Evolutionary conservation across 768 basidiomycete genomes (phyloP).

Genomic region (Polyporus arcularius): DNA sequence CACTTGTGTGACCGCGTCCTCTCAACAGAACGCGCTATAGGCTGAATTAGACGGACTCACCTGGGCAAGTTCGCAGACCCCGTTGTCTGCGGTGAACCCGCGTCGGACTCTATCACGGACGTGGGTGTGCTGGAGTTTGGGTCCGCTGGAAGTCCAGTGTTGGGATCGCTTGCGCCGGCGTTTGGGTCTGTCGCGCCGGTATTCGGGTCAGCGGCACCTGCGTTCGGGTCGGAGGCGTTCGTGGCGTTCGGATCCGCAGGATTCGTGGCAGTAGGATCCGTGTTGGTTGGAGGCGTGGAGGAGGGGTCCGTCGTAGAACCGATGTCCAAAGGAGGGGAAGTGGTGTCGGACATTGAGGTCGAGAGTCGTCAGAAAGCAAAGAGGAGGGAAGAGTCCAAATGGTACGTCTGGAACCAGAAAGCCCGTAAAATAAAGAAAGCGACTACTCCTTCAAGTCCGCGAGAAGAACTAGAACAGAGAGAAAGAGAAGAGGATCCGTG

Average conservation of each 20-base stretch:
- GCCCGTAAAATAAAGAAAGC: background rate
- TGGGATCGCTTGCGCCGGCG: background rate
- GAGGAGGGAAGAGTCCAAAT: background rate
- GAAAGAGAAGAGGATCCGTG: too few relatives aligned
- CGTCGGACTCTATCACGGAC: background rate
- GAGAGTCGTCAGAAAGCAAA: background rate
- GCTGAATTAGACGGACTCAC: background rate
- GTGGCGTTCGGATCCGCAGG: background rate
- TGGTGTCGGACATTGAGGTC: constrained; percentile 12
- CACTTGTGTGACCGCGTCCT: background rate
- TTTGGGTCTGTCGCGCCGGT: background rate
- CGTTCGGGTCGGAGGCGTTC: background rate
- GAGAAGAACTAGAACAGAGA: background rate
- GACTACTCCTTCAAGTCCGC: background rate
- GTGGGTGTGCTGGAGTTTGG: background rate
- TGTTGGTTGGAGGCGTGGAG: background rate
- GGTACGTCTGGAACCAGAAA: background rate
- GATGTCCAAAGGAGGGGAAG: constrained; percentile 4
- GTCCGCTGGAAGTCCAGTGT: background rate
- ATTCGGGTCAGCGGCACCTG: background rate
- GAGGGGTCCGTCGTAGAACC: background rate
- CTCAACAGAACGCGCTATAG: too few relatives aligned
- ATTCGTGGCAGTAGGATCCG: constrained; percentile 1
- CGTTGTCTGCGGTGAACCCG: background rate
- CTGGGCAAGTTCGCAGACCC: background rate